phyloP scores from a whole-genome alignment of 2,329 filamentous ascomycete species.

The Penicillium fuscoglaucum region DNA sequence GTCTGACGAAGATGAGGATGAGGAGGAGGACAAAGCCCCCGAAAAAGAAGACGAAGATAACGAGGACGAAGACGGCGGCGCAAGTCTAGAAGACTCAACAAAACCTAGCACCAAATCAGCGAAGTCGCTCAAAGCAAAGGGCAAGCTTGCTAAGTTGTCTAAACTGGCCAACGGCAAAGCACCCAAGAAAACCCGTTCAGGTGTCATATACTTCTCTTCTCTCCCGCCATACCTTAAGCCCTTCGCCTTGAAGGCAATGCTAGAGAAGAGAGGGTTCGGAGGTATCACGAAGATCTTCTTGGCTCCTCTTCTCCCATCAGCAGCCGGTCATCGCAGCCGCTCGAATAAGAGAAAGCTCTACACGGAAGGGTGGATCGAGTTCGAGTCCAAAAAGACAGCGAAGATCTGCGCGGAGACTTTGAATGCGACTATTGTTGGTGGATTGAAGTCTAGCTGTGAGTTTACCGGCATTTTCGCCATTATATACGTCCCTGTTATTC shows the following conservation, averaged over 20 bases:
- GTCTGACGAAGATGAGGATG: conserved; percentile 47
- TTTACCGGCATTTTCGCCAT: background rate
- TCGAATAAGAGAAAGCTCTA: conserved; percentile 47
- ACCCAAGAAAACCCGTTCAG: conserved; percentile 38
- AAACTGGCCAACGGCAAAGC: conserved; percentile 10
- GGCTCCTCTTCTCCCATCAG: conserved; percentile 36
- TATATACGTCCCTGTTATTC: background rate
- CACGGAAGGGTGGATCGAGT: conserved; percentile 50
- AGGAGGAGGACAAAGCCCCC: conserved; percentile 16
- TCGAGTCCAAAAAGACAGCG: conserved; percentile 44
- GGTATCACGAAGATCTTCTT: conserved; percentile 49
- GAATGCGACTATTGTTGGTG: conserved; percentile 47
- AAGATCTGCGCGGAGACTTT: conserved; percentile 49
- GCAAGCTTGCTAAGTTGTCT: conserved; percentile 18
- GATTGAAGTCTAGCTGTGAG: conserved; percentile 44
- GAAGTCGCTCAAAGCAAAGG: conserved; percentile 9
- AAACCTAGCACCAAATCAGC: conserved; percentile 11
- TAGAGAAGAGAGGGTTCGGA: conserved; percentile 43
- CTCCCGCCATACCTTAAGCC: conserved; percentile 51
- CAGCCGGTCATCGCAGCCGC: conserved; percentile 24
- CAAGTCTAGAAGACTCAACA: conserved; percentile 15
- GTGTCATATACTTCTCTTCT: conserved; percentile 48
- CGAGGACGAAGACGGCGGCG: conserved; percentile 13
- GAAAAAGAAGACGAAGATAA: conserved; percentile 12
- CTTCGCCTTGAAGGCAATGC: conserved; percentile 45